phyloP scores from a whole-genome alignment of 164 flowering plant species.

The Dillenia turbinata region DNA sequence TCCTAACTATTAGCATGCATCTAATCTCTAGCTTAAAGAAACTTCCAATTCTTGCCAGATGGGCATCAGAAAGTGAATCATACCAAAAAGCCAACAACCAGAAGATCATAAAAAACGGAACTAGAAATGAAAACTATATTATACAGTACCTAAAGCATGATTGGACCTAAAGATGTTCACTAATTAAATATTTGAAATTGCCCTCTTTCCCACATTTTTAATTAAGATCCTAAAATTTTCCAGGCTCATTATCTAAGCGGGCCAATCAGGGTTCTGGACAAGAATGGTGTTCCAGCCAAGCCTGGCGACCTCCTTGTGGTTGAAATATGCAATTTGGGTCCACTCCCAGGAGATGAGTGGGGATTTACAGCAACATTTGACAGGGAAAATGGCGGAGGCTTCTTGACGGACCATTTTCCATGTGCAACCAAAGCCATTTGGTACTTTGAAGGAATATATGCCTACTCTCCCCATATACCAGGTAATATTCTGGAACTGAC shows the following conservation, averaged over 20 bases:
- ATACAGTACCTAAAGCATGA: too few relatives aligned
- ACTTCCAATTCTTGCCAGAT: too few relatives aligned
- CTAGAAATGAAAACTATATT: too few relatives aligned
- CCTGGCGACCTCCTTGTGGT: conserved; percentile 95
- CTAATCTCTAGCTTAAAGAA: too few relatives aligned
- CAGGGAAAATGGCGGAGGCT: conserved; percentile 96
- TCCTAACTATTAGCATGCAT: too few relatives aligned
- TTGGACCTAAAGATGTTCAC: too few relatives aligned
- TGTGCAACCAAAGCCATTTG: conserved; percentile 94
- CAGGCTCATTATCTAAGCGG: conserved; percentile 95
- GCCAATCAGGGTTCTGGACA: conserved; percentile 68
- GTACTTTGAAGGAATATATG: conserved; percentile 97
- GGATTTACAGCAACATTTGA: conserved; percentile 87
- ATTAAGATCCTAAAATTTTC: background rate
- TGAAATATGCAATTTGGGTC: conserved; percentile 91
- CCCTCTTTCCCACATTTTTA: too few relatives aligned
- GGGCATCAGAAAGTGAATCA: too few relatives aligned
- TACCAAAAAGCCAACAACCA: too few relatives aligned
- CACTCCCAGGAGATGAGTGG: conserved; percentile 97
- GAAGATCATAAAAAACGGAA: too few relatives aligned
- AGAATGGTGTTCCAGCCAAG: conserved; percentile 66
- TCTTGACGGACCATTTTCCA: conserved; percentile 92
- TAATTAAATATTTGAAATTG: too few relatives aligned
- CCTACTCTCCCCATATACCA: conserved; percentile 92
- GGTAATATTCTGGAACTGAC: conserved; percentile 28